phyloP scores from a whole-genome alignment of 1,139 yeast genomes.

The Candida freyschussii region DNA sequence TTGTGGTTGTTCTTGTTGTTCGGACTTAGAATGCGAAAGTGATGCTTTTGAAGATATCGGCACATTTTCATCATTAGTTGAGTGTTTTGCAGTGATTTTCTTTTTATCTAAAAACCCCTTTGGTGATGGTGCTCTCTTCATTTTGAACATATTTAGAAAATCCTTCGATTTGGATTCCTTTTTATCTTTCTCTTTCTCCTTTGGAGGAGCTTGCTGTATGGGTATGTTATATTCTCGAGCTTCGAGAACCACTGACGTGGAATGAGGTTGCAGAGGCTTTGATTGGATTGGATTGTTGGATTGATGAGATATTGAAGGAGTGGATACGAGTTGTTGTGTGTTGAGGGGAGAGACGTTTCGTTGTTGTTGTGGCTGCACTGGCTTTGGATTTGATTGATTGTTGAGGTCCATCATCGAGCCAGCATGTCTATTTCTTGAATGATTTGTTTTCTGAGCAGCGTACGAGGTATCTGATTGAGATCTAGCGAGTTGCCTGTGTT shows the following conservation, averaged over 20 bases:
- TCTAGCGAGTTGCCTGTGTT: slow-evolving; percentile 9
- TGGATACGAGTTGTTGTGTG: no score
- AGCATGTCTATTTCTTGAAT: slow-evolving; percentile 26
- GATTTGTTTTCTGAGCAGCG: slow-evolving; percentile 20
- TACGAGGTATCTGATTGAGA: slow-evolving; percentile 17
- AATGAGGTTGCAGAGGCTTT: no score
- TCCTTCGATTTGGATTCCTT: slow-evolving; percentile 24
- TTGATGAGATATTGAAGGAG: background rate
- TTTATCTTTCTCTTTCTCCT: slow-evolving; percentile 10
- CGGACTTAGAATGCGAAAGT: no score
- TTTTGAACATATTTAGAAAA: slow-evolving; percentile 24
- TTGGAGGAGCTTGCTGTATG: slow-evolving; percentile 1
- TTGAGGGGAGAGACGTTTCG: no score
- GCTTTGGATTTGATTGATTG: no score
- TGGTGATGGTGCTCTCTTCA: slow-evolving; percentile 20
- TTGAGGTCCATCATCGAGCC: slow-evolving; percentile 21
- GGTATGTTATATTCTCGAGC: no score
- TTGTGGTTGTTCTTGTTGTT: slow-evolving; percentile 3
- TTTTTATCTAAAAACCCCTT: slow-evolving; percentile 9
- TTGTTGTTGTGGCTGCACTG: no score
- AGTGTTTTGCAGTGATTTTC: slow-evolving; percentile 7
- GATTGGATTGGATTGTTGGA: no score
- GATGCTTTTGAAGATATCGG: no score
- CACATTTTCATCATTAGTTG: slow-evolving; percentile 9
- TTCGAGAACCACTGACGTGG: no score